phyloP scores from a whole-genome alignment of 2,329 filamentous ascomycete genomes.

The Curvularia lunata region DNA sequence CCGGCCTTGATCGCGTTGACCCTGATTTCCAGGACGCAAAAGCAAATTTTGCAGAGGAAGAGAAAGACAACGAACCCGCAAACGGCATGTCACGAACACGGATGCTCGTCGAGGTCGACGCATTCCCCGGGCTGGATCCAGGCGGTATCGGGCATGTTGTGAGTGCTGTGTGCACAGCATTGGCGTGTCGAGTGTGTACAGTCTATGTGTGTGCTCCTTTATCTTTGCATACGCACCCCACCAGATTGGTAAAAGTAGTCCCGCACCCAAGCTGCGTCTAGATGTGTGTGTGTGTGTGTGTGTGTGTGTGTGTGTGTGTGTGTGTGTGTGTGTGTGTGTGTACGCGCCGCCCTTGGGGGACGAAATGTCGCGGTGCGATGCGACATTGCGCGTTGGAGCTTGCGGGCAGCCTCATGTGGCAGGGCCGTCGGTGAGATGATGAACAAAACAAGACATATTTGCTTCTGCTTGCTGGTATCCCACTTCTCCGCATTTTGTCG shows the following conservation, averaged over 20 bases:
- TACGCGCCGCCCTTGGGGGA: background rate
- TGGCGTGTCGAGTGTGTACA: slow-evolving; percentile 11
- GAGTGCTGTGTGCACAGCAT: slow-evolving; percentile 10
- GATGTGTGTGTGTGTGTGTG: background rate
- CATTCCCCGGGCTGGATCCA: slow-evolving; percentile 16
- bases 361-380: slow-evolving; percentile 2
- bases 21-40: slow-evolving; percentile 1
- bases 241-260: background rate
- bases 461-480: slow-evolving; percentile 23
- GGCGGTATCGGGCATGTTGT: slow-evolving; percentile 1
- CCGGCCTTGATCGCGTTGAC: slow-evolving; percentile 4
- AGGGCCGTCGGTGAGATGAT: background rate
- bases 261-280: background rate
- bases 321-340: background rate
- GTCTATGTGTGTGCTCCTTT: slow-evolving; percentile 15
- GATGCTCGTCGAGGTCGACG: slow-evolving; percentile 15
- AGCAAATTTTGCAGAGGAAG: slow-evolving; percentile 3
- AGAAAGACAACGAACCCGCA: background rate
- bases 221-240: slow-evolving; percentile 10
- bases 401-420: background rate
- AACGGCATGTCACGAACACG: slow-evolving; percentile 2
- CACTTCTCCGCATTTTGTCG: slow-evolving; percentile 47
- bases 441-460: slow-evolving; percentile 10
- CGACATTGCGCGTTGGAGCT: background rate
- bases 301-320: background rate